Conservation (phyloP, 306 rosid genomes). For the Dalbergia cochinchinensis region DNA sequence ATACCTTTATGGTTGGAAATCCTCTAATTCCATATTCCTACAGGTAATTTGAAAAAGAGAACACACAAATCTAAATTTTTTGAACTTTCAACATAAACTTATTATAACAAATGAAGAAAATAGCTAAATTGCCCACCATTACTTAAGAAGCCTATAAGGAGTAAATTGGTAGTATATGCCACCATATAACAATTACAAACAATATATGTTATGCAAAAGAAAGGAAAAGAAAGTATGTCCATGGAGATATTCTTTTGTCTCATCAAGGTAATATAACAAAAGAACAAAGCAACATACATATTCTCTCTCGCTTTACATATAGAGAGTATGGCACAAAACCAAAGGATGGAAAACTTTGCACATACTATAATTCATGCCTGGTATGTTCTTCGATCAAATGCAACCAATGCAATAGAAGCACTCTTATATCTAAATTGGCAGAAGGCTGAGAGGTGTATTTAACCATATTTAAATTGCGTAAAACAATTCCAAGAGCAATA, state of each 20-base stretch:
- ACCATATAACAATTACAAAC: not conserved
- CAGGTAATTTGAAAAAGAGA: constrained; percentile 35
- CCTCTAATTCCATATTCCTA: constrained; percentile 95
- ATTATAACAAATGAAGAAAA: constrained; percentile 27
- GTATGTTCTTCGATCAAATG: not conserved
- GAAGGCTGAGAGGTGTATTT: constrained; percentile 1
- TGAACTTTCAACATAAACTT: constrained; percentile 8
- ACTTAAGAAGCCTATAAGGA: constrained; percentile 5
- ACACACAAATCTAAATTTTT: constrained; percentile 20
- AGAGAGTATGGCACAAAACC: not conserved
- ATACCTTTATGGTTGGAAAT: constrained; percentile 94
- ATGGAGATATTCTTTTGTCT: constrained; percentile 6
- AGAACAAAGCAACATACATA: not conserved
- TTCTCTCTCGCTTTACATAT: constrained; percentile 4
- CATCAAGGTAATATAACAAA: not conserved
- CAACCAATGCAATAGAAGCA: constrained; percentile 12
- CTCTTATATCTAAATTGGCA: constrained; percentile 1
- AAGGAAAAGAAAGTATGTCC: constrained; percentile 15
- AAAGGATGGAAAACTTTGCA: not conserved
- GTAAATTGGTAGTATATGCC: constrained; percentile 2
- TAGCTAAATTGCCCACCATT: constrained; percentile 20
- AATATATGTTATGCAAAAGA: constrained; percentile 7
- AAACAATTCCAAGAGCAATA: constrained; percentile 18
- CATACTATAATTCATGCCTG: not conserved
- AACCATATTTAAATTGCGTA: not conserved